Evolutionary conservation across 129 eudicot species (phyloP), one percentile per base, ranked within the genome.

Genomic region (Daucus carota): DNA sequence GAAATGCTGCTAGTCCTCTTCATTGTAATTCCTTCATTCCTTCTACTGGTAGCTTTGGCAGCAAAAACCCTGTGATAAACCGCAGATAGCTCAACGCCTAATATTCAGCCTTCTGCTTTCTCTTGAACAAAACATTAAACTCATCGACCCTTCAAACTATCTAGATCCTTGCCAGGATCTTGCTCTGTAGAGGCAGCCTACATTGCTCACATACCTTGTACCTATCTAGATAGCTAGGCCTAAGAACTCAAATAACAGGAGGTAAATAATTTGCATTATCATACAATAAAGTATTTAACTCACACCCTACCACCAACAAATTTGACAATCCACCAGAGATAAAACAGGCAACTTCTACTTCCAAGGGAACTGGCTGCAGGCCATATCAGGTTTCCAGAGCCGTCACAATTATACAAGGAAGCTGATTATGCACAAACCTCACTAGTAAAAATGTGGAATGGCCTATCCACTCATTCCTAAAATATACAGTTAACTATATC

Each of bases 381-480:
- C 96, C 50, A 86, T 93, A 85, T 91, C 97, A 3, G 92, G 93
- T 57, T 94, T 97, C 38, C 73, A 87, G 87, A 0, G 97, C 92
- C 0, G 96, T 94, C 48, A 94, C 90, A 40, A 89, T 91, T 15
- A 94, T 83, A 60, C 96, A 75, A 91, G 87, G 40, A 36, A 36
- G 40, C 67, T 96, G 57, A 75, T 90, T 97, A 77, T 93, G 93
- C 9, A 96, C 97, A 32, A 93, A 75, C 67, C 98, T 47, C 98
- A 4, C 91, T 89, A 81, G 88, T 94, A n/a, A n/a, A n/a, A n/a
- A 0, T 97, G 98, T 0, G 97, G 97, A 15, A 91, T 91, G 1
- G 97, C 98, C 50, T 94, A 91, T 22, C 96, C 96, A 2, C 93
- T 92, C 4, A 91, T 86, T 74, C 96, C 97, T 93, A 94, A 86